These are phyloP conservation scores for Exophiala sp. DNA, from an alignment of 2,329 filamentous ascomycete genomes.

Conservation along the genomic window DNA sequence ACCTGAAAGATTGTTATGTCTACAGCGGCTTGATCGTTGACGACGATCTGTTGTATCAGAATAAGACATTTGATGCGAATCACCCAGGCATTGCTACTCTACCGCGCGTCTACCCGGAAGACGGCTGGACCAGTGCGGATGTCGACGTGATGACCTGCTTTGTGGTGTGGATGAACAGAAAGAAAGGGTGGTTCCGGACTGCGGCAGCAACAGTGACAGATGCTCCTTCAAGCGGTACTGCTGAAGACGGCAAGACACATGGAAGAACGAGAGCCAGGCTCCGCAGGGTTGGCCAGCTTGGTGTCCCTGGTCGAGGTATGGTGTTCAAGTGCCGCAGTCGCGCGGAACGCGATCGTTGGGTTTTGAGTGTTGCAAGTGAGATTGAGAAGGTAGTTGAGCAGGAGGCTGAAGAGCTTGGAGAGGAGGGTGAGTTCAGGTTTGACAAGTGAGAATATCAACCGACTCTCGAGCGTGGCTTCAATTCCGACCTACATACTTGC, in stretches of 20 bases:
- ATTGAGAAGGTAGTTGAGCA: constrained; percentile 48
- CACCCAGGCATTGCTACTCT: constrained; percentile 24
- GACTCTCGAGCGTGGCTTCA: too few species aligned
- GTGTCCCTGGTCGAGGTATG: constrained; percentile 58
- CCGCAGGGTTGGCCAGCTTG: constrained; percentile 58
- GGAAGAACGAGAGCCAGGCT: constrained; percentile 35
- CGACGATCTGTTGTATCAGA: constrained; percentile 51
- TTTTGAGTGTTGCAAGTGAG: constrained; percentile 62
- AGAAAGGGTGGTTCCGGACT: constrained; percentile 27
- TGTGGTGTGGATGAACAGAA: constrained; percentile 27
- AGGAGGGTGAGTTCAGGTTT: constrained; percentile 19
- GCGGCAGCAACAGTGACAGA: constrained; percentile 21
- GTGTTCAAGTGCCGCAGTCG: constrained; percentile 65
- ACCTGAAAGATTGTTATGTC: constrained; percentile 62
- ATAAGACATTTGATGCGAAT: constrained; percentile 31
- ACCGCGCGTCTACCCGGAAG: constrained; percentile 32
- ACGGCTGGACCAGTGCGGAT: constrained; percentile 29
- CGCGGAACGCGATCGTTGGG: constrained; percentile 66
- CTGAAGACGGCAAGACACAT: not conserved
- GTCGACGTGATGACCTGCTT: constrained; percentile 31
- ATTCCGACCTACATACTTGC: too few species aligned
- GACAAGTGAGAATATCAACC: constrained; percentile 7
- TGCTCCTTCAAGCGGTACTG: not conserved
- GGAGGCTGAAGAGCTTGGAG: constrained; percentile 15
- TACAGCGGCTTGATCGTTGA: constrained; percentile 63